Evolutionary conservation across 2,329 filamentous ascomycete species (phyloP), one percentile per base, ranked within the genome.

Genomic region (Trichoderma sp.): DNA sequence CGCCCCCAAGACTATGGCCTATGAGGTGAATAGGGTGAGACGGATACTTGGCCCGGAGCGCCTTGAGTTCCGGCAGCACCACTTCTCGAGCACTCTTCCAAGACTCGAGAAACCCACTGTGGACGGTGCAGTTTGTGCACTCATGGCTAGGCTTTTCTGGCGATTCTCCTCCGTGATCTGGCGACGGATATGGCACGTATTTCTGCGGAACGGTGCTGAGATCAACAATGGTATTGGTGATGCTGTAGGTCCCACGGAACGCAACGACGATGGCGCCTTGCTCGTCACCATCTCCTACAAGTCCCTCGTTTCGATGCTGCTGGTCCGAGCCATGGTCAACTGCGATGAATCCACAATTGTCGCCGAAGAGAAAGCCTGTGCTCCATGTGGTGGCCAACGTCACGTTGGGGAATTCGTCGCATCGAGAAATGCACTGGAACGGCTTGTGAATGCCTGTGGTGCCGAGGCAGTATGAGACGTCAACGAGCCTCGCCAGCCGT

Each of bases 391-490:
- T 89, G 68, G 95, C 83, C 35, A 99, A 85, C 70, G 92, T 89
- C 72, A 98, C 89, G 3, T 84, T 83, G 1, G 91, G 88, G 70
- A 98, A 97, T 67, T 97, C 93, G 42, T 83, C 82, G 80, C 95
- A 99, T 71, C 92, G 91, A 68, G 92, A 95, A 15, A 90, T 86
- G 79, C 95, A 99, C 35, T 85, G 81, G 78, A 99, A 99, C 0
- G 95, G 95, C 72, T 89, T 89, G 59, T 85, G 84, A 70, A 99
- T 89, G 45, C 94, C 95, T 0, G 91, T 90, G 5, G 86, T 89
- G 70, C 94, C 93, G 68, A 98, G 92, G 78, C 95, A 99, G 80
- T 98, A 98, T 57, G 93, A 84, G 69, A 98, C 95, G 77, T 99
- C 95, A 70, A 97, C 94, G 29, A 98, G 86, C 64, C 94, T 90